These are phyloP conservation scores for Aphanomyces invadans DNA, from an alignment of 352 stramenopile species.

Conservation along the genomic window DNA sequence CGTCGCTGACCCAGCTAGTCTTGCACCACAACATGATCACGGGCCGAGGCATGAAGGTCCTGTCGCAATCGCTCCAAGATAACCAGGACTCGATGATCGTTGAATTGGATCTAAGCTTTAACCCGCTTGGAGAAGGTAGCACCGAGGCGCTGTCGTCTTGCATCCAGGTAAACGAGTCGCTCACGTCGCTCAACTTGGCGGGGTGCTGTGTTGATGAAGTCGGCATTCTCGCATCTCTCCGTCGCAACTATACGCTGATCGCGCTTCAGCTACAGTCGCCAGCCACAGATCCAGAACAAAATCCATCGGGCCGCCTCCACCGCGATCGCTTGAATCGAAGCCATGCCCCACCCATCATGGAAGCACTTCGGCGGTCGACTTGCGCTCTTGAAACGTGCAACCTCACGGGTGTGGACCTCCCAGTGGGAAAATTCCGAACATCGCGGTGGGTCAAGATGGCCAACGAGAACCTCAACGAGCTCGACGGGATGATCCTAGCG, in stretches of 20 bases:
- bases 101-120: conserved; percentile 47
- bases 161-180: conserved; percentile 62
- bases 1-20: conserved; percentile 45
- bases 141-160: conserved; percentile 36
- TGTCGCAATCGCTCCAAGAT: conserved; percentile 52
- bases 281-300: conserved; percentile 41
- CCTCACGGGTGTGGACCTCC: conserved; percentile 39
- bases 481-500: conserved; percentile 57
- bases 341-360: conserved; percentile 40
- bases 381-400: conserved; percentile 37
- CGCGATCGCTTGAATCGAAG: conserved; percentile 52
- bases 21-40: conserved; percentile 48
- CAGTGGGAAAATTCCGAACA: conserved; percentile 51
- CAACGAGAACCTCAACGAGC: conserved; percentile 34
- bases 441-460: conserved; percentile 52
- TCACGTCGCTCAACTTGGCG: conserved; percentile 41
- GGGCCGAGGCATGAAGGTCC: conserved; percentile 36
- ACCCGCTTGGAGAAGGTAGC: conserved; percentile 41
- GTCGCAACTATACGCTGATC: conserved; percentile 31
- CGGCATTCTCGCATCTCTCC: conserved; percentile 33
- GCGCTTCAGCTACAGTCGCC: conserved; percentile 45
- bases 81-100: conserved; percentile 53
- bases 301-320: conserved; percentile 44
- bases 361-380: conserved; percentile 44
- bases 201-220: conserved; percentile 47